Evolutionary conservation across 805 yeast species (phyloP).

Genomic region (Starmerella stigmatis): DNA sequence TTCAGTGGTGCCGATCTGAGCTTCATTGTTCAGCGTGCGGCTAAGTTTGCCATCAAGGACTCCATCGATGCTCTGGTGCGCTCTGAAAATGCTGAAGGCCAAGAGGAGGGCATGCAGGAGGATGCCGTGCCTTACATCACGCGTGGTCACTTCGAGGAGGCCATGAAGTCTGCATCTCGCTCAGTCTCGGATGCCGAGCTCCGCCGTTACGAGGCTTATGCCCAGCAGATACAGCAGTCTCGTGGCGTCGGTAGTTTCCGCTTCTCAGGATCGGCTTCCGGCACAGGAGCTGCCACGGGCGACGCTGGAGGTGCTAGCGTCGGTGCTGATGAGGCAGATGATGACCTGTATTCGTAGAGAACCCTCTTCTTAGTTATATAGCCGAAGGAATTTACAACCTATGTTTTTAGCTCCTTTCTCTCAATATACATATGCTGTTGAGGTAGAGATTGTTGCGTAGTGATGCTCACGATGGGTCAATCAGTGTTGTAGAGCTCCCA

Average conservation of each 20-base stretch:
- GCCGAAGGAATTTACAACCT: background rate
- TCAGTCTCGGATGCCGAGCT: slow-evolving; percentile 95
- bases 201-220: slow-evolving; percentile 97
- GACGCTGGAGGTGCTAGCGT: slow-evolving; percentile 34
- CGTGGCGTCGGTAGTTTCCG: slow-evolving; percentile 92
- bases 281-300: slow-evolving; percentile 37
- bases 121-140: slow-evolving; percentile 96
- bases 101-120: slow-evolving; percentile 49
- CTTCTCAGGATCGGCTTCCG: slow-evolving; percentile 39
- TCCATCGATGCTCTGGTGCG: slow-evolving; percentile 73
- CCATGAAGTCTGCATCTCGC: slow-evolving; percentile 98
- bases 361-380: background rate
- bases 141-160: slow-evolving; percentile 92
- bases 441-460: background rate
- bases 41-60: slow-evolving; percentile 96
- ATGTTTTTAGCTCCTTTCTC: background rate
- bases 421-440: background rate
- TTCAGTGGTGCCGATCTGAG: slow-evolving; percentile 98
- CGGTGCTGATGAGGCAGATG: slow-evolving; percentile 44
- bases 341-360: slow-evolving; percentile 44
- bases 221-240: slow-evolving; percentile 89
- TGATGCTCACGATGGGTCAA: no score
- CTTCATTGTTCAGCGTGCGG: slow-evolving; percentile 96
- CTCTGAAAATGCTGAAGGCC: slow-evolving; percentile 34
- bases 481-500: no score